Percentiles rank a stretch among this genome's conserved stretches.
These are phyloP conservation scores for Talaromyces adpressus DNA, from an alignment of 495 filamentous ascomycete species.

Conservation along the genomic window DNA sequence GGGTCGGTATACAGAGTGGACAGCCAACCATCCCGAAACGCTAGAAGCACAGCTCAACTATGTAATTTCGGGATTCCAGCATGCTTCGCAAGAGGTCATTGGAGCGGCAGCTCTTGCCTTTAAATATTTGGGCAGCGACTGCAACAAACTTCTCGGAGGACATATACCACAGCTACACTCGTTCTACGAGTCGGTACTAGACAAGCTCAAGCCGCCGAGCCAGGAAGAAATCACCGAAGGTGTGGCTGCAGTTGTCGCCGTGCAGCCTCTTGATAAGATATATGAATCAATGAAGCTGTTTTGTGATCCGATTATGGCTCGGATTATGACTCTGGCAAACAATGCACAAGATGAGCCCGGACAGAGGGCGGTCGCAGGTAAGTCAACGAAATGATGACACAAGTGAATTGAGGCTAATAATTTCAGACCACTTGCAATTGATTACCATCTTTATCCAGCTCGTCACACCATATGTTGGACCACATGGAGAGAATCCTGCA, in stretches of 20 bases:
- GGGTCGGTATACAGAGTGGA: conserved; percentile 97
- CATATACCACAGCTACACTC: conserved; percentile 78
- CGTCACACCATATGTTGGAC: conserved; percentile 69
- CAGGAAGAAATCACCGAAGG: conserved; percentile 96
- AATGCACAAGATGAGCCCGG: conserved; percentile 71
- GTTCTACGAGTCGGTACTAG: conserved; percentile 84
- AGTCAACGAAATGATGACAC: conserved; percentile 13
- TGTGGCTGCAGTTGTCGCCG: conserved; percentile 82
- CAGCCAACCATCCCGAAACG: conserved; percentile 84
- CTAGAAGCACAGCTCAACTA: conserved; percentile 88
- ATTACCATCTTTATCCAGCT: conserved; percentile 82
- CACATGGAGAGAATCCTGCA: conserved; percentile 72
- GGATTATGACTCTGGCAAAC: conserved; percentile 82
- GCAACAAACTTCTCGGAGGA: conserved; percentile 71
- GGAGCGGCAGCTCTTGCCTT: conserved; percentile 88
- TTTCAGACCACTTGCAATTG: conserved; percentile 74
- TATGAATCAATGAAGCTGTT: conserved; percentile 83
- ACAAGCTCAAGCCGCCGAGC: conserved; percentile 73
- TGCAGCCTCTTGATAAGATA: conserved; percentile 71
- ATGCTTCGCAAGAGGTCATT: conserved; percentile 77
- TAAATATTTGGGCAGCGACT: conserved; percentile 95
- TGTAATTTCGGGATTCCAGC: conserved; percentile 84
- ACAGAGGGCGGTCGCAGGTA: conserved; percentile 78
- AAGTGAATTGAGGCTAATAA: neutral
- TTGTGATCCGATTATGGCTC: conserved; percentile 83